Evolutionary conservation across 805 yeast species (phyloP).

Genomic region (Yarrowia bubula): DNA sequence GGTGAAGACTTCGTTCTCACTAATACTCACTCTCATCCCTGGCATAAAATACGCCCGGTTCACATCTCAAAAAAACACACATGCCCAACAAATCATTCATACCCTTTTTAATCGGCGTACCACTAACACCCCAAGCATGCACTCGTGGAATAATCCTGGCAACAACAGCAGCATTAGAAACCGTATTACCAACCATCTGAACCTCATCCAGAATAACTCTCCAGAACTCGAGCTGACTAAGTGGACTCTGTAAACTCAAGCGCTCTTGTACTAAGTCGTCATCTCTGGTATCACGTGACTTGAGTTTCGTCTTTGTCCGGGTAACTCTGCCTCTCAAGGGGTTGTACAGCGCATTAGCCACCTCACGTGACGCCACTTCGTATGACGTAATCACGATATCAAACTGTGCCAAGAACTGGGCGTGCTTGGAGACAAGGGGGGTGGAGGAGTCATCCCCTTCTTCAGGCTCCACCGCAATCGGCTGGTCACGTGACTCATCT

Average conservation of each 20-base stretch:
- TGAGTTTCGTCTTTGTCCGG: background rate
- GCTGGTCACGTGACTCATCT: too few species aligned
- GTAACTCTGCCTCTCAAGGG: constrained; percentile 40
- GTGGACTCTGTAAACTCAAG: constrained; percentile 53
- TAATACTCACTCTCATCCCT: background rate
- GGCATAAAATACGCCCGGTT: constrained; percentile 45
- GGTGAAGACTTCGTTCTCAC: too few species aligned
- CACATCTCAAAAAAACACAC: constrained; percentile 59
- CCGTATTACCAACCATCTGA: constrained; percentile 79
- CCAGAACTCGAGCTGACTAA: constrained; percentile 82
- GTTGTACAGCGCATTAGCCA: constrained; percentile 74
- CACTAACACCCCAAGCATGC: constrained; percentile 97
- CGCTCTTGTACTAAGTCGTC: constrained; percentile 28
- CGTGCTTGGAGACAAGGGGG: constrained; percentile 38
- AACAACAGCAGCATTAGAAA: constrained; percentile 74
- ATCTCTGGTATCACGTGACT: constrained; percentile 42
- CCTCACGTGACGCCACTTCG: constrained; percentile 63
- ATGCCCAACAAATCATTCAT: constrained; percentile 69
- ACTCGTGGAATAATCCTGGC: constrained; percentile 76
- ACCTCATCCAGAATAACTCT: constrained; percentile 90
- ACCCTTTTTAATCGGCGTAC: constrained; percentile 78
- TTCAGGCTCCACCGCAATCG: background rate
- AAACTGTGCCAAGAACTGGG: constrained; percentile 53
- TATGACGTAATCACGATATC: constrained; percentile 86
- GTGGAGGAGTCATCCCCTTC: background rate